Evolutionary conservation across 1,139 yeast species (phyloP).

Genomic region (Taiozyma sp.): DNA sequence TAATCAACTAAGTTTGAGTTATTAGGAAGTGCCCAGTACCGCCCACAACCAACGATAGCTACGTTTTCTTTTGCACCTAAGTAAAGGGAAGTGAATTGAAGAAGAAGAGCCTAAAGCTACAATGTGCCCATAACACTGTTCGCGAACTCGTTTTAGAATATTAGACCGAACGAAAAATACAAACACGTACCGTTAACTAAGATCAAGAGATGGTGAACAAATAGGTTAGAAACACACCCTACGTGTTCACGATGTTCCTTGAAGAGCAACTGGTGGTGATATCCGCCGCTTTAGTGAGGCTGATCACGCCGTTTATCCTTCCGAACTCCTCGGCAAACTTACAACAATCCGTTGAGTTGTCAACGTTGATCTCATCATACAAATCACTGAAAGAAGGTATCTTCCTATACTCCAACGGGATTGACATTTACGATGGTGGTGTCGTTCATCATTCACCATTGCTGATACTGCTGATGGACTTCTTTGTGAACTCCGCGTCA

Average conservation of each 20-base stretch:
- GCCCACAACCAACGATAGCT: no score
- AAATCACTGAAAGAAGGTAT: slow-evolving; percentile 74
- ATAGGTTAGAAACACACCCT: background rate
- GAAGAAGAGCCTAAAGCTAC: no score
- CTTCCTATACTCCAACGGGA: slow-evolving; percentile 53
- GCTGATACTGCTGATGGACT: slow-evolving; percentile 36
- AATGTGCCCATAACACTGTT: background rate
- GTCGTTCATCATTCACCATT: slow-evolving; percentile 85
- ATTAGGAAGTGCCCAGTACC: no score
- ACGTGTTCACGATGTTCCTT: background rate
- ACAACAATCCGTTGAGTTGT: slow-evolving; percentile 62
- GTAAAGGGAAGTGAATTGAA: no score
- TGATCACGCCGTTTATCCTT: slow-evolving; percentile 9
- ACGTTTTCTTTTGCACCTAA: no score
- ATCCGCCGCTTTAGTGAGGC: slow-evolving; percentile 15
- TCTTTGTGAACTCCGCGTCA: slow-evolving; percentile 23
- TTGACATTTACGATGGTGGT: slow-evolving; percentile 79
- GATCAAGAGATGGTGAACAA: background rate
- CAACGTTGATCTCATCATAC: slow-evolving; percentile 76
- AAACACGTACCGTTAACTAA: background rate
- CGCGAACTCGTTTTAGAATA: background rate
- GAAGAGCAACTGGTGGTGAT: slow-evolving; percentile 5
- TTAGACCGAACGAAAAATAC: no score
- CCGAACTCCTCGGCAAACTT: slow-evolving; percentile 24
- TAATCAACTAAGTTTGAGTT: no score